Percentiles rank a stretch among this genome's conserved stretches.
Conservation (phyloP, 768 basidiomycete genomes). For the Podaxis pistillaris region DNA sequence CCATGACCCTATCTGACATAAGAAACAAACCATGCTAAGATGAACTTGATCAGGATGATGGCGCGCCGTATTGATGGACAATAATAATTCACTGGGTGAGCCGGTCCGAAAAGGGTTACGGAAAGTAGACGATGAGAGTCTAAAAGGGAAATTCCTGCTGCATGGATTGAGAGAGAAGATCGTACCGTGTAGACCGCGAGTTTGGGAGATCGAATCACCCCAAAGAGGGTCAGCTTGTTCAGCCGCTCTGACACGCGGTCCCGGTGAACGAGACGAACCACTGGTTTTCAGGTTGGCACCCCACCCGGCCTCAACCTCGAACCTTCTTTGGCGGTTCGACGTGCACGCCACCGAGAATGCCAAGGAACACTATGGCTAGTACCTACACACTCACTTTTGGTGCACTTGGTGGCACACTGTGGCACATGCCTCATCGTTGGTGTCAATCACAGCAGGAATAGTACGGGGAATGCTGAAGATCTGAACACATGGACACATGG, state of each 20-base stretch:
- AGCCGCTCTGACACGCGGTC: neutral
- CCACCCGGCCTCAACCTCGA: neutral
- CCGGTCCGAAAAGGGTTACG: neutral
- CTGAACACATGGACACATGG: constrained; percentile 1
- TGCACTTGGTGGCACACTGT: neutral
- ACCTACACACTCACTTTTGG: neutral
- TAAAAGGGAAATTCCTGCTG: neutral
- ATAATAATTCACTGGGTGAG: neutral
- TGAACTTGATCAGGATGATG: neutral
- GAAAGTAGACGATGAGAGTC: neutral
- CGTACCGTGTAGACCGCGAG: neutral
- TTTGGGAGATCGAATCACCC: neutral
- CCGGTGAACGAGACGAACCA: neutral
- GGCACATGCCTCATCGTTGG: neutral
- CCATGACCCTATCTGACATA: neutral
- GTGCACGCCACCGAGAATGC: constrained; percentile 9
- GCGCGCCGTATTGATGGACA: neutral
- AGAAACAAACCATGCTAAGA: neutral
- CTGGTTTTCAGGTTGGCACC: neutral
- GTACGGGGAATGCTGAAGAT: neutral
- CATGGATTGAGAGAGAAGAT: neutral
- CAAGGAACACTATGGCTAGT: neutral
- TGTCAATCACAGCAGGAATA: constrained; percentile 5
- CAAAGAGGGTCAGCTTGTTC: neutral
- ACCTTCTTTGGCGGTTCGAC: neutral